Percentiles rank a stretch among this genome's conserved stretches.
Conservation (phyloP, 2,329 filamentous ascomycete species). For the Pestalotiopsis sp. region DNA sequence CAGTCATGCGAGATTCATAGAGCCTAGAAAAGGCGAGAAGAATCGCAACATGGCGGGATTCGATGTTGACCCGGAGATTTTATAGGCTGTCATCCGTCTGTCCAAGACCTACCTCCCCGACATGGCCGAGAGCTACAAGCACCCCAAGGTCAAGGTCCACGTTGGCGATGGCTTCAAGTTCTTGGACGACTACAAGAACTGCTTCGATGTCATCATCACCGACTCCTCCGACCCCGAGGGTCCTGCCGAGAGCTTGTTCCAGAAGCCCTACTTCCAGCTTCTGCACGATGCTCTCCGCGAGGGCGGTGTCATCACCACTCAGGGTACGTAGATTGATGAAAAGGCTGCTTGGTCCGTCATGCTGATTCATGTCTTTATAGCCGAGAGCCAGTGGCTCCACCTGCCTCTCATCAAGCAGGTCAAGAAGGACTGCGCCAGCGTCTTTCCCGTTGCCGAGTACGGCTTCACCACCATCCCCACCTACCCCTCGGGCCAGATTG, state of each 20-base stretch:
- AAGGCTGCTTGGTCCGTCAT: not conserved
- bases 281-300: constrained; percentile 86
- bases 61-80: not conserved
- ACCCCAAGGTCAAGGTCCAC: constrained; percentile 91
- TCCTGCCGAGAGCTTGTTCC: constrained; percentile 93
- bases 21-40: not conserved
- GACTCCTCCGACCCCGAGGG: constrained; percentile 98
- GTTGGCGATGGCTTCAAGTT: constrained; percentile 99
- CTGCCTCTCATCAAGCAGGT: constrained; percentile 90
- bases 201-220: constrained; percentile 99
- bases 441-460: constrained; percentile 98
- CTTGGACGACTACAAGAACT: constrained; percentile 92
- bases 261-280: constrained; percentile 98
- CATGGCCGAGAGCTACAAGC: constrained; percentile 91
- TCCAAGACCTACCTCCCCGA: constrained; percentile 96
- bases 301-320: constrained; percentile 97
- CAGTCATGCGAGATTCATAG: constrained; percentile 36
- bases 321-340: constrained; percentile 86
- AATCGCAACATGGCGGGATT: not conserved
- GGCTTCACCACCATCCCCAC: constrained; percentile 99
- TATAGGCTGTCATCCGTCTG: constrained; percentile 87
- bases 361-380: constrained; percentile 47
- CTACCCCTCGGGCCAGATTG: constrained; percentile 98
- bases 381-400: constrained; percentile 99
- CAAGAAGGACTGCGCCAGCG: constrained; percentile 94